Conservation (phyloP, 345 rosid species). For the Bruguiera sexangula region DNA sequence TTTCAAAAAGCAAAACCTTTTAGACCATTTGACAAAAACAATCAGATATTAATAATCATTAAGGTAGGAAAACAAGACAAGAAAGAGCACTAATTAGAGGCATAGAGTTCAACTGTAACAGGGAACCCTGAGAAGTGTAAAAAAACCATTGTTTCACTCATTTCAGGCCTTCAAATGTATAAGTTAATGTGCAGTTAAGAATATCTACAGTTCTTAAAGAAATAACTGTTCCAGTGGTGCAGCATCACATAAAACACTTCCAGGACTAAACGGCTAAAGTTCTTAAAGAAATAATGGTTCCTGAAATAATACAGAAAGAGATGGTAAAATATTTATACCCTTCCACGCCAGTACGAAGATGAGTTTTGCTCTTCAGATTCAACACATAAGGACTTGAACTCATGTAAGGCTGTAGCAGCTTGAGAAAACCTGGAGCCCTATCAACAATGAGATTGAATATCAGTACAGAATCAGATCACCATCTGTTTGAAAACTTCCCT, state of each 20-base stretch:
- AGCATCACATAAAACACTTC: background rate
- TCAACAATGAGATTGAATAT: slow-evolving; percentile 22
- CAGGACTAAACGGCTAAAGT: too few species aligned
- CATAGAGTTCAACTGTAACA: too few species aligned
- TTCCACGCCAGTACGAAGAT: slow-evolving; percentile 75
- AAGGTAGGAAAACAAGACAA: too few species aligned
- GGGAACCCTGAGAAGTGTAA: too few species aligned
- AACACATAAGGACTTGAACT: slow-evolving; percentile 64
- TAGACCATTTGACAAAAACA: too few species aligned
- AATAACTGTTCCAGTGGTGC: background rate
- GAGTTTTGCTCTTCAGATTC: slow-evolving; percentile 42
- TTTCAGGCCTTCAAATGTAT: too few species aligned
- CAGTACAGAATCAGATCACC: slow-evolving; percentile 8
- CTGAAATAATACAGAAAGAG: background rate
- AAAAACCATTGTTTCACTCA: too few species aligned
- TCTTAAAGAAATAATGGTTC: background rate
- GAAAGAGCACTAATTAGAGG: too few species aligned
- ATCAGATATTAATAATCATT: too few species aligned
- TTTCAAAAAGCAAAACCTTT: too few species aligned
- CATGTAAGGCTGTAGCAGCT: slow-evolving; percentile 82
- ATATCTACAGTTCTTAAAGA: background rate
- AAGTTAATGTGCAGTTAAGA: too few species aligned
- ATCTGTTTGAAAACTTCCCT: background rate
- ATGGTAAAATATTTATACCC: slow-evolving; percentile 45
- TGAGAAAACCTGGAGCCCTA: slow-evolving; percentile 87